Evolutionary conservation across 257 asterid species (phyloP), one percentile per base, ranked within the genome.

Genomic region (Coffea eugenioides): DNA sequence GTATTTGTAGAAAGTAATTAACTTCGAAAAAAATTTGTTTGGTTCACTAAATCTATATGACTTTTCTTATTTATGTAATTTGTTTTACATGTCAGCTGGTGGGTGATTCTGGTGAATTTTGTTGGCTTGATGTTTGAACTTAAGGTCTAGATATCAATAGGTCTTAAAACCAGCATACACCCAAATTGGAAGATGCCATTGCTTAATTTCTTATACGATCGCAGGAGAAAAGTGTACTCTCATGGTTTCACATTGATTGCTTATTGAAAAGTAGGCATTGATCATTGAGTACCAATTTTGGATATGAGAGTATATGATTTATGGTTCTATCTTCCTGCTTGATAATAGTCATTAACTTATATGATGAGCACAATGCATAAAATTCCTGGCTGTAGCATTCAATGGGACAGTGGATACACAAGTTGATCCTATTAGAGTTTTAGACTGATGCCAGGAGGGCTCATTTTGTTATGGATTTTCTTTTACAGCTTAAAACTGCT

Each of bases 401-500:
- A 10, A 25, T 43, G 70, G 51, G 39, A 8, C 31, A 23, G 49
- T 4, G 5, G 46, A 39, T 48, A 46, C 3, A 8, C 62, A 27
- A 64, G 68, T 48, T 67, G 25, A 57, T 9, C 51, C 10, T 56
- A 31, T 76, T 81, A 25, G 14, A 45, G n/a, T 43, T 43, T 11
- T 56, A 52, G 10, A 27, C 34, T 51, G 3, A 52, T 36, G 27
- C 15, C 73, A 72, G n/a, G 14, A 2, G 3, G 41, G 51, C 77
- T 73, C 48, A 51, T 27, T 27, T 71, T 36, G 67, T 54, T 57
- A 20, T 64, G 71, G 67, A 79, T 82, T 86, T 76, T 78, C 43
- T 84, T 65, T 79, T 85, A 74, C 97, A 96, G 98, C 92, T 94
- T 68, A 94, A 92, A 87, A 88, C 92, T 85, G 79, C 88, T 41